Conservation (phyloP, 2,329 filamentous ascomycete species). For the Alternaria burnsii region DNA sequence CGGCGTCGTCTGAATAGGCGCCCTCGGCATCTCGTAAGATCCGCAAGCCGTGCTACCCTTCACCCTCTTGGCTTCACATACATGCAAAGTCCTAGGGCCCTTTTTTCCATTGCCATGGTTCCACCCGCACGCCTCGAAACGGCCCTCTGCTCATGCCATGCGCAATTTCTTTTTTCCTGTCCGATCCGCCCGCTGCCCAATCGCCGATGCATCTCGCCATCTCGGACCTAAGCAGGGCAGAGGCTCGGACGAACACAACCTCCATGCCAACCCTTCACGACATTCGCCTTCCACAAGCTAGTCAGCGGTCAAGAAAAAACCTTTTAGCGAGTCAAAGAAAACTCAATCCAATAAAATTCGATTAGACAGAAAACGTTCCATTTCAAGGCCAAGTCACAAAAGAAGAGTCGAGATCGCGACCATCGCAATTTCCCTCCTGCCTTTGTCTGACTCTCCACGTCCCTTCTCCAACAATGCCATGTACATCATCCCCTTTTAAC, state of each 20-base stretch:
- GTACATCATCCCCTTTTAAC: slow-evolving; percentile 1
- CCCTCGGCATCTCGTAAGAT: slow-evolving; percentile 33
- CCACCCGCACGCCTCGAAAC: not conserved
- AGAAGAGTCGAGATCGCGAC: slow-evolving; percentile 3
- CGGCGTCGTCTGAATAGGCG: slow-evolving; percentile 27
- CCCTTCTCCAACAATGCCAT: slow-evolving; percentile 9
- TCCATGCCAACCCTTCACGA: slow-evolving; percentile 7
- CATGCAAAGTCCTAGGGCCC: too few relatives aligned
- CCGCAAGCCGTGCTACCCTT: slow-evolving; percentile 21
- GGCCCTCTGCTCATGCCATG: not conserved
- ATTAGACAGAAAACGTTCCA: slow-evolving; percentile 6
- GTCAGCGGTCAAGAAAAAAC: not conserved
- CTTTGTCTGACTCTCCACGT: slow-evolving; percentile 3
- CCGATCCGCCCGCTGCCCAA: slow-evolving; percentile 8
- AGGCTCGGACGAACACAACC: slow-evolving; percentile 19
- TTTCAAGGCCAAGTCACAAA: not conserved
- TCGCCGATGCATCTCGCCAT: slow-evolving; percentile 3
- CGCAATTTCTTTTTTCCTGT: slow-evolving; percentile 28
- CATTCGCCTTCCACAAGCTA: not conserved
- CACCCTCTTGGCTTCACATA: too few relatives aligned
- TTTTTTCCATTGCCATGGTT: not conserved
- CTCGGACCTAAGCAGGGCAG: slow-evolving; percentile 14
- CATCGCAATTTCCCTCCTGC: slow-evolving; percentile 17
- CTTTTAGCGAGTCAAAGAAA: slow-evolving; percentile 8
- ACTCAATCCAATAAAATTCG: not conserved